These are phyloP conservation scores for Nothophytophthora sp. DNA, from an alignment of 352 stramenopile species.

Conservation along the genomic window DNA sequence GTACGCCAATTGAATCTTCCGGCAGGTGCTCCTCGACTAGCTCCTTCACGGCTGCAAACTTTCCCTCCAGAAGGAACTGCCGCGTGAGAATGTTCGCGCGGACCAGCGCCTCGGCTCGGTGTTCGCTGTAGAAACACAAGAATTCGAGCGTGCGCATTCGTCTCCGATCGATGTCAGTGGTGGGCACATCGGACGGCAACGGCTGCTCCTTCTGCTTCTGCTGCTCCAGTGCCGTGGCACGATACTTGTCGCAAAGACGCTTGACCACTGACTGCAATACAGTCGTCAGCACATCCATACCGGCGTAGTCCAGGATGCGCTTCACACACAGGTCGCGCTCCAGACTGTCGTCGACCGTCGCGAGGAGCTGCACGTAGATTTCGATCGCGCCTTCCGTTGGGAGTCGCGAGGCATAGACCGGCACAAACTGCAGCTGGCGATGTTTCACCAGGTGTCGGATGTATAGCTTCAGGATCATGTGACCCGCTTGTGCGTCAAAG, in stretches of 20 bases:
- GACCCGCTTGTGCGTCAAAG: constrained; percentile 62
- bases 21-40: constrained; percentile 61
- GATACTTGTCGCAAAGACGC: constrained; percentile 42
- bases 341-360: constrained; percentile 54
- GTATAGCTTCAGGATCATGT: constrained; percentile 86
- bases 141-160: constrained; percentile 72
- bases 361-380: constrained; percentile 79
- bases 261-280: constrained; percentile 63
- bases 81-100: constrained; percentile 63
- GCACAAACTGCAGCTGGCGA: constrained; percentile 72
- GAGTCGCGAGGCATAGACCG: constrained; percentile 70
- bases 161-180: constrained; percentile 50
- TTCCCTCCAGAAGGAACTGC: constrained; percentile 74
- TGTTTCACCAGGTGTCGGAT: constrained; percentile 85
- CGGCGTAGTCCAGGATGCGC: constrained; percentile 62
- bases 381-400: constrained; percentile 58
- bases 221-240: constrained; percentile 24
- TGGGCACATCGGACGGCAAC: constrained; percentile 21
- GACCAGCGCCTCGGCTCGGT: constrained; percentile 60
- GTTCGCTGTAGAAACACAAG: constrained; percentile 73
- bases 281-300: constrained; percentile 62
- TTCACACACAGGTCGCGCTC: constrained; percentile 73
- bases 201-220: constrained; percentile 23
- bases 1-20: constrained; percentile 66
- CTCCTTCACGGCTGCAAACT: constrained; percentile 60